phyloP scores from a whole-genome alignment of 257 asterid genomes.

The Solanum tarapatanum region DNA sequence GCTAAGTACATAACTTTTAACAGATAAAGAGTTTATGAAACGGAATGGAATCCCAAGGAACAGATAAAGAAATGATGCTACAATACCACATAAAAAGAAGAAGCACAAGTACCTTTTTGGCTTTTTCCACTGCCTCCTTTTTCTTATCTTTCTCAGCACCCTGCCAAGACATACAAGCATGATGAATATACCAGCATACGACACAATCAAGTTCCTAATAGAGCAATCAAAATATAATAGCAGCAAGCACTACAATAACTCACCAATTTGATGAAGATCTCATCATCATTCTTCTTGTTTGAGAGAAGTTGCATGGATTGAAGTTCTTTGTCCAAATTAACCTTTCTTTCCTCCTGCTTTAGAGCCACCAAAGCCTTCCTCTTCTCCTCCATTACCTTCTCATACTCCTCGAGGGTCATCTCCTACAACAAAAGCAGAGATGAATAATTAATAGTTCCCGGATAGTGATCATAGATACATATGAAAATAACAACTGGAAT shows the following conservation, averaged over 20 bases:
- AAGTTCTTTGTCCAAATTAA: conserved; percentile 45
- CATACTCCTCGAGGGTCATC: conserved; percentile 74
- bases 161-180: not conserved
- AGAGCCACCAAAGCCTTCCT: conserved; percentile 40
- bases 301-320: conserved; percentile 58
- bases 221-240: not conserved
- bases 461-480: not conserved
- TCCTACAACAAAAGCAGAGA: conserved; percentile 16
- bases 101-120: not conserved
- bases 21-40: too few relatives aligned
- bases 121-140: not conserved
- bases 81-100: not conserved
- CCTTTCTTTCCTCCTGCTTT: conserved; percentile 58
- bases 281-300: conserved; percentile 57
- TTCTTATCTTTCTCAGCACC: conserved; percentile 4
- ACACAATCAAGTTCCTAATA: not conserved
- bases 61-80: not conserved
- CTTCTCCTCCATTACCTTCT: conserved; percentile 56
- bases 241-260: not conserved
- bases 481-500: not conserved
- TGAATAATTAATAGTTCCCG: not conserved
- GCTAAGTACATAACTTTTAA: too few relatives aligned
- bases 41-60: too few relatives aligned
- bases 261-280: conserved; percentile 53
- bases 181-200: not conserved